Base-by-base conservation (phyloP, 208 protist species). In the Trypanosoma scelopori region DNA sequence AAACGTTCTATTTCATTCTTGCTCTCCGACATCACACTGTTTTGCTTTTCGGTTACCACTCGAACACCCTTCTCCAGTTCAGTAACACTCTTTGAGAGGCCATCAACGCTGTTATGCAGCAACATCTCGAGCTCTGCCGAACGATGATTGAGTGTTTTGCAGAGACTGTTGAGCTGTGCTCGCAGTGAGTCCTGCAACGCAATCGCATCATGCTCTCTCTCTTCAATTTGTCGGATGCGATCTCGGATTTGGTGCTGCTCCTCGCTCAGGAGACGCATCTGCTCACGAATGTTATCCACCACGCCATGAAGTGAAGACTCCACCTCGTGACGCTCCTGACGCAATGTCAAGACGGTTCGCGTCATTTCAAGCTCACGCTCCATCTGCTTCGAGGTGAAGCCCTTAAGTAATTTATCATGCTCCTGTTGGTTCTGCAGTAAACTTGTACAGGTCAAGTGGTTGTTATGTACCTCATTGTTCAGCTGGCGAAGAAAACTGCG, bases 171-270 rank as follows among this genome's bases (percentile, higher is more conserved):
- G 16, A 35, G 27, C 25, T 64, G 11, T 27, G 5, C 37, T 23
- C 56, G 41, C 41, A 58, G 15, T 18, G 32, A 35, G 22, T 47
- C 51, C 47, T 27, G 32, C 22, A 51, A 45, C 30, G 32, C 27
- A 48, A 50, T 28, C 7, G 9, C 48, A 22, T 71, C 65, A 23
- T 28, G 1, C 23, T 48, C 39, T 37, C 28, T 13, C 16, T 50
- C 27, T 39, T 71, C 48, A 56, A 71, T 55, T 42, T 78, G 65
- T 5, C 70, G 66, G 13, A 89, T 63, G 30, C 78, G 65, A 9
- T 74, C 51, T 53, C 81, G 74, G 22, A 64, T 71, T 35, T 91
- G 74, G 23, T 78, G 65, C 20, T 89, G 71, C 43, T 90, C 84
- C 11, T 70, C 55, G 0, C 69, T 72, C 49, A 91, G 23, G 42